Evolutionary conservation across 352 stramenopile species (phyloP).

Genomic region (Phytophthora cryptogea): DNA sequence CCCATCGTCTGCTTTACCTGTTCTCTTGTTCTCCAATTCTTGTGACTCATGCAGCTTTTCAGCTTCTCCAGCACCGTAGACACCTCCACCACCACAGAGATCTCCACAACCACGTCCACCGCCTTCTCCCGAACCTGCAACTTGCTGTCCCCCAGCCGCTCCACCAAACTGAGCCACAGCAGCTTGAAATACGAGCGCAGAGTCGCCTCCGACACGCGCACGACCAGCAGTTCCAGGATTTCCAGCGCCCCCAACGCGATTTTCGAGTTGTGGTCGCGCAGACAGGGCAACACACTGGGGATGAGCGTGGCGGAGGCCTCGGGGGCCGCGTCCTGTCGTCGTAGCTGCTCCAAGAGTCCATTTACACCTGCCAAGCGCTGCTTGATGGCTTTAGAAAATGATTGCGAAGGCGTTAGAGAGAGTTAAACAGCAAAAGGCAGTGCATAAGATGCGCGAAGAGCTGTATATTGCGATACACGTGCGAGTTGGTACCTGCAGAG

Average conservation of each 20-base stretch:
- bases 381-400: constrained; percentile 63
- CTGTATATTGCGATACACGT: neutral
- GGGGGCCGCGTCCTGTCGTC: constrained; percentile 20
- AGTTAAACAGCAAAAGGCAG: constrained; percentile 1
- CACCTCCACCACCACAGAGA: constrained; percentile 75
- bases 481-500: constrained; percentile 45
- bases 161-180: constrained; percentile 70
- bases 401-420: neutral
- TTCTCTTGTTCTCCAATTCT: constrained; percentile 86
- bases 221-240: constrained; percentile 61
- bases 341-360: constrained; percentile 53
- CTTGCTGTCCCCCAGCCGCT: constrained; percentile 84
- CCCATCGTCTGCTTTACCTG: constrained; percentile 45
- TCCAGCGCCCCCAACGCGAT: constrained; percentile 68
- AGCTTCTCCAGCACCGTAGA: constrained; percentile 59
- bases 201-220: constrained; percentile 45
- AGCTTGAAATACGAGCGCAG: constrained; percentile 61
- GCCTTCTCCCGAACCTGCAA: constrained; percentile 72
- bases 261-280: constrained; percentile 88
- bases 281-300: constrained; percentile 62
- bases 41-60: constrained; percentile 50
- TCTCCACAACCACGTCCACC: constrained; percentile 67
- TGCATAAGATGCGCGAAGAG: neutral
- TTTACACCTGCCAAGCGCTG: constrained; percentile 76
- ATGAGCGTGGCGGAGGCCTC: constrained; percentile 56